Conservation (phyloP, 176 grass and related monocot genomes). For the Aegilops sharonensis region DNA sequence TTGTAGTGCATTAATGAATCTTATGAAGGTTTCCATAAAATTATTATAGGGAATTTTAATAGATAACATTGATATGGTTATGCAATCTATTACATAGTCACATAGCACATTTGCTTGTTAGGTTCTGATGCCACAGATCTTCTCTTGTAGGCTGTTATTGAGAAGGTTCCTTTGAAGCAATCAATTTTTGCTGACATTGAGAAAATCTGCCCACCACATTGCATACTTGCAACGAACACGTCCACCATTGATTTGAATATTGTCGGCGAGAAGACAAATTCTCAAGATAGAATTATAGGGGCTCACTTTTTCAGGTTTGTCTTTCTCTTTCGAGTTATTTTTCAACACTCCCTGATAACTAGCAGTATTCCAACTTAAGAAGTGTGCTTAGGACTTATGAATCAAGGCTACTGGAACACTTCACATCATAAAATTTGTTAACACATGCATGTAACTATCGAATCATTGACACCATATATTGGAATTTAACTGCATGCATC, state of each 20-base stretch:
- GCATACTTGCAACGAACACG: constrained; percentile 89
- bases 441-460: neutral
- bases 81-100: constrained; percentile 2
- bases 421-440: neutral
- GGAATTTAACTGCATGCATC: neutral
- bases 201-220: constrained; percentile 64
- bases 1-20: neutral
- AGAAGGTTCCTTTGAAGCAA: constrained; percentile 87
- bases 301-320: constrained; percentile 96
- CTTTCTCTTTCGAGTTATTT: neutral
- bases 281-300: constrained; percentile 85
- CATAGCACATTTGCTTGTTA: constrained; percentile 2
- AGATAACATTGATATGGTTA: neutral
- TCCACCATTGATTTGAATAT: constrained; percentile 88
- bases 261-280: constrained; percentile 74
- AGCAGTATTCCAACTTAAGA: neutral
- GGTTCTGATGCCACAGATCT: neutral
- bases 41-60: neutral
- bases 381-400: neutral
- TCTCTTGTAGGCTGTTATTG: constrained; percentile 79
- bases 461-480: neutral
- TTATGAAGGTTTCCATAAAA: neutral
- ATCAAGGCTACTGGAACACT: neutral
- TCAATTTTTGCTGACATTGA: constrained; percentile 95
- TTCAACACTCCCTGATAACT: neutral